phyloP scores from a whole-genome alignment of 495 filamentous ascomycete genomes.

The Talaromyces liani region DNA sequence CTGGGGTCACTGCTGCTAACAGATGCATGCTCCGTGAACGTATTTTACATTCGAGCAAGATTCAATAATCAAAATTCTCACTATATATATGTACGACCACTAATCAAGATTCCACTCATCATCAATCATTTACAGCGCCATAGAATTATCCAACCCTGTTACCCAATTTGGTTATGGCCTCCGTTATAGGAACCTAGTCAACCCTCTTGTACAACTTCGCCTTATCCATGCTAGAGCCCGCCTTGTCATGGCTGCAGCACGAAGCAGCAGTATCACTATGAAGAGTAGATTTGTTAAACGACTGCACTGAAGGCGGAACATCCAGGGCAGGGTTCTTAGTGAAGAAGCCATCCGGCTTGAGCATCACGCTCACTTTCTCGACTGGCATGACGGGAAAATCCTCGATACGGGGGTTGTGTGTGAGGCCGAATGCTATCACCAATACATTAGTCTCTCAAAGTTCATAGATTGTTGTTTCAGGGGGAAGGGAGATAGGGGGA shows the following conservation, averaged over 20 bases:
- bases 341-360: constrained; percentile 72
- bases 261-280: constrained; percentile 17
- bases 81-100: not conserved
- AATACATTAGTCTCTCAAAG: no score
- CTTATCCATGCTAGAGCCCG: constrained; percentile 14
- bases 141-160: not conserved
- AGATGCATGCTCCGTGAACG: no score
- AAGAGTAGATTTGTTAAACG: constrained; percentile 34
- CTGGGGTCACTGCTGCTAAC: no score
- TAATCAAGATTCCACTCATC: not conserved
- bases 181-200: constrained; percentile 14
- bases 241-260: constrained; percentile 21
- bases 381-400: constrained; percentile 60
- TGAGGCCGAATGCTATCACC: constrained; percentile 62
- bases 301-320: constrained; percentile 48
- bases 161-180: not conserved
- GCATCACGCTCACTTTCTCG: constrained; percentile 36
- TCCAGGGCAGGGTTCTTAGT: constrained; percentile 63
- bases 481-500: not conserved
- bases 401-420: constrained; percentile 51
- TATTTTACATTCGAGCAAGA: not conserved
- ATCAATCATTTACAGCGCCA: not conserved
- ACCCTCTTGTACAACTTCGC: constrained; percentile 32
- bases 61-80: not conserved
- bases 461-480: constrained; percentile 59